phyloP scores from a whole-genome alignment of 2,329 filamentous ascomycete species.

The Waltergamsia citrina region DNA sequence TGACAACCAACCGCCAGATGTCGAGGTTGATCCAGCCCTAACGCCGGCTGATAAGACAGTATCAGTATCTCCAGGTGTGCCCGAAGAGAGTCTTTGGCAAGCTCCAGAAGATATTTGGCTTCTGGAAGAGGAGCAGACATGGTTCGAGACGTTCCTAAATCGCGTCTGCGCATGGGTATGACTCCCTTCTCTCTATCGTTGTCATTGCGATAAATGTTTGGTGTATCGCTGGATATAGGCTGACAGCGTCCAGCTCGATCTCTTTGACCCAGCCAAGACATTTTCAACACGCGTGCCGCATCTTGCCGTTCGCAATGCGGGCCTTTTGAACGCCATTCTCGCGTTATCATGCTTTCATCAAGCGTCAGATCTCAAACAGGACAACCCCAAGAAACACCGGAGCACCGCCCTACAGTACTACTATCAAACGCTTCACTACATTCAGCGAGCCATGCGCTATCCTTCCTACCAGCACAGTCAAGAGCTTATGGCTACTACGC shows the following conservation, averaged over 20 bases:
- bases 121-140: constrained; percentile 10
- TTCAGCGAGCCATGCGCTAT: constrained; percentile 49
- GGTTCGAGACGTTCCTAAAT: constrained; percentile 14
- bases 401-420: constrained; percentile 38
- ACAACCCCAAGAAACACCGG: neutral
- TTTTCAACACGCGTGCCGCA: constrained; percentile 12
- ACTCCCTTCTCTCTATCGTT: neutral
- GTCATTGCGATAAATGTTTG: neutral
- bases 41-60: no score
- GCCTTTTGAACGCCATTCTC: constrained; percentile 46
- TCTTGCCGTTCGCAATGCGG: constrained; percentile 31
- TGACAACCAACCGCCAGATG: constrained; percentile 6
- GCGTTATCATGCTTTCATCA: constrained; percentile 42
- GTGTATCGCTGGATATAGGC: neutral
- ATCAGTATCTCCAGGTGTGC: no score
- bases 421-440: constrained; percentile 52
- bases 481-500: constrained; percentile 48
- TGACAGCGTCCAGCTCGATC: constrained; percentile 7
- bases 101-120: constrained; percentile 10
- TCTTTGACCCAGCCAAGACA: constrained; percentile 11
- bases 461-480: constrained; percentile 45
- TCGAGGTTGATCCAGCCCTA: no score
- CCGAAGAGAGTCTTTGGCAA: constrained; percentile 13
- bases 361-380: neutral
- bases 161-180: constrained; percentile 14